Conservation (phyloP, 2,329 filamentous ascomycete species). For the Alternaria dauci region DNA sequence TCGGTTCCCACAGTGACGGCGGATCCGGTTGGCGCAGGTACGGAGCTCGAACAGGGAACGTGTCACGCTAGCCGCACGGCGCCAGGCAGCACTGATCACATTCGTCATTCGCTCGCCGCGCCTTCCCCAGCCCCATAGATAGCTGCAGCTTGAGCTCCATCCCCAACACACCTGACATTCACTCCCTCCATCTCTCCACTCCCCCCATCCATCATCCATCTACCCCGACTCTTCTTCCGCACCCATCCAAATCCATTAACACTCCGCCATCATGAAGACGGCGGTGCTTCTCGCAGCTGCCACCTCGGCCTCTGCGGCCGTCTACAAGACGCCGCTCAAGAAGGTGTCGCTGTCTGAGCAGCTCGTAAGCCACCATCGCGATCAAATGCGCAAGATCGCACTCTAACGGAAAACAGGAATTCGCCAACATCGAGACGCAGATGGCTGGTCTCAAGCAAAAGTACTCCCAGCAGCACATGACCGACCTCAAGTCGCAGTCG, state of each 20-base stretch:
- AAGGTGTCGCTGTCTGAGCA: slow-evolving; percentile 94
- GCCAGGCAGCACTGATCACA: slow-evolving; percentile 14
- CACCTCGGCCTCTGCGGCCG: slow-evolving; percentile 81
- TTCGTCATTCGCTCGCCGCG: slow-evolving; percentile 19
- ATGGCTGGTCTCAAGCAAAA: slow-evolving; percentile 88
- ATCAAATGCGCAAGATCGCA: slow-evolving; percentile 10
- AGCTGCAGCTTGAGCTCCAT: slow-evolving; percentile 24
- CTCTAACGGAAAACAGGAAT: slow-evolving; percentile 62
- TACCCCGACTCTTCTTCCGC: slow-evolving; percentile 12
- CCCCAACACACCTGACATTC: slow-evolving; percentile 6
- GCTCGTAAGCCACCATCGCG: slow-evolving; percentile 69
- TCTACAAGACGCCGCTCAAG: slow-evolving; percentile 97
- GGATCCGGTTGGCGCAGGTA: slow-evolving; percentile 5
- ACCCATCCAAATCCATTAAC: slow-evolving; percentile 2
- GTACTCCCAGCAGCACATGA: slow-evolving; percentile 72
- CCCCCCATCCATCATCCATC: slow-evolving; percentile 16
- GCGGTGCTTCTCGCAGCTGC: slow-evolving; percentile 79
- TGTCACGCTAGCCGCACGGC: slow-evolving; percentile 16
- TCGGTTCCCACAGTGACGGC: not conserved
- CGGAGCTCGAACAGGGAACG: slow-evolving; percentile 13
- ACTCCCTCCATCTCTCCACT: slow-evolving; percentile 17
- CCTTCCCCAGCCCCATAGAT: slow-evolving; percentile 21
- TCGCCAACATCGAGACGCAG: slow-evolving; percentile 81
- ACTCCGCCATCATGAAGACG: slow-evolving; percentile 75
- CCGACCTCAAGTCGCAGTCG: slow-evolving; percentile 75